Evolutionary conservation across 2,329 filamentous ascomycete genomes (phyloP), one percentile per base, ranked within the genome.

Genomic region (Parastagonospora avenae): DNA sequence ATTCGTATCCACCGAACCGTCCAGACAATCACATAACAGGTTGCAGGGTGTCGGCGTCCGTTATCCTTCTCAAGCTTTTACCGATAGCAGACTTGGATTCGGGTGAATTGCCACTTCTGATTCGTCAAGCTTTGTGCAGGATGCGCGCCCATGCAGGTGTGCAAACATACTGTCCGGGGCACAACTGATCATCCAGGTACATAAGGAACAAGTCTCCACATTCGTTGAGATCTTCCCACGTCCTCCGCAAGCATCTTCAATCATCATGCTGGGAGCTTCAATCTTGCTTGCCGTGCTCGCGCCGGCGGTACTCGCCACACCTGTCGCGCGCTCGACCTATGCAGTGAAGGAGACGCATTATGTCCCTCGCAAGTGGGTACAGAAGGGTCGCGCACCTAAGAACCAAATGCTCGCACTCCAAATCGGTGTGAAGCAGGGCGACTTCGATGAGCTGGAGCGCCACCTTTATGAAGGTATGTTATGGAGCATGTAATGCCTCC

Each of bases 391-490:
- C 27, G 79, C 80, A 7, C 74, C 77, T n/a, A 71, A 75, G 42
- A 63, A 73, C 30, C 76, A 81, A 46, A 67, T 74, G 45, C 74
- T 83, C 48, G 69, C 80, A 29, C 65, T 84, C 32, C 77, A 81
- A 29, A 82, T 83, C 57, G 81, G 78, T 30, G 63, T 84, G 46
- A 82, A 78, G 70, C 81, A 83, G 62, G 71, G 73, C 52, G 76
- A 79, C 44, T 80, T 82, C 49, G 72, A 72, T n/a, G 75, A 78
- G 45, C 66, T 84, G 14, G 81, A 83, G 66, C 72, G 75, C 46
- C 78, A 82, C 54, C 68, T 83, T 11, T 75, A 74, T 48, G 75
- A 80, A 65, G 72, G 74, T 75, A 64, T 45, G 50, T 27, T 46
- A 2, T 24, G 6, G 14, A 7, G 8, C 6, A 35, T 16, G 19